Percentiles rank a stretch among this genome's conserved stretches.
Evolutionary conservation across 805 yeast species (phyloP).

Genomic region (Candida maesae): DNA sequence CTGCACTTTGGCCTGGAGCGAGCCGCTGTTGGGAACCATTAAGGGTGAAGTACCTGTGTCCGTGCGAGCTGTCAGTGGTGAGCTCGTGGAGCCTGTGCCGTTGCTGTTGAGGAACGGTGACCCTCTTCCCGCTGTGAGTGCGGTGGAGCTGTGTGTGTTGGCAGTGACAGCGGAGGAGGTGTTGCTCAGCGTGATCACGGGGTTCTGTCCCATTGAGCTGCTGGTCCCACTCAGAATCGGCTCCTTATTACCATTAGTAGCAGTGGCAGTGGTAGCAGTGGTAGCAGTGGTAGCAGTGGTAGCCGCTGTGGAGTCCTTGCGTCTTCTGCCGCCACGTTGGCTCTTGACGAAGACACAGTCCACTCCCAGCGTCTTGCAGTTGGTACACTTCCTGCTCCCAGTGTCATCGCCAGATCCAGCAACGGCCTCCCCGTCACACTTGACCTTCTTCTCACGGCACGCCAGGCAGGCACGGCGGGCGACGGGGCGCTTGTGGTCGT

Average conservation of each 20-base stretch:
- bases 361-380: conserved; percentile 41
- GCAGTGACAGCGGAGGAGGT: too few species aligned
- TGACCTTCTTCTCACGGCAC: conserved; percentile 62
- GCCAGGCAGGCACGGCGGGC: conserved; percentile 47
- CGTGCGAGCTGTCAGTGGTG: neutral
- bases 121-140: too few species aligned
- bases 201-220: too few species aligned
- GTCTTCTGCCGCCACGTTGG: conserved; percentile 54
- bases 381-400: conserved; percentile 41
- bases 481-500: neutral
- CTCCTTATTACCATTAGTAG: too few species aligned
- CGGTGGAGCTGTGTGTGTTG: too few species aligned
- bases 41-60: too few species aligned
- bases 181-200: too few species aligned
- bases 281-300: too few species aligned
- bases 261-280: too few species aligned
- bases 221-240: too few species aligned
- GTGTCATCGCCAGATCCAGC: conserved; percentile 25
- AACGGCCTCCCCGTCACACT: conserved; percentile 57
- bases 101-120: neutral
- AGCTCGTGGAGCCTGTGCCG: neutral
- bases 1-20: conserved; percentile 21
- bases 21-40: too few species aligned
- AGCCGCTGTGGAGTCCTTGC: conserved; percentile 14
- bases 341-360: conserved; percentile 56